phyloP scores from a whole-genome alignment of 305 asterid species.

The Fraxinus nigra region DNA sequence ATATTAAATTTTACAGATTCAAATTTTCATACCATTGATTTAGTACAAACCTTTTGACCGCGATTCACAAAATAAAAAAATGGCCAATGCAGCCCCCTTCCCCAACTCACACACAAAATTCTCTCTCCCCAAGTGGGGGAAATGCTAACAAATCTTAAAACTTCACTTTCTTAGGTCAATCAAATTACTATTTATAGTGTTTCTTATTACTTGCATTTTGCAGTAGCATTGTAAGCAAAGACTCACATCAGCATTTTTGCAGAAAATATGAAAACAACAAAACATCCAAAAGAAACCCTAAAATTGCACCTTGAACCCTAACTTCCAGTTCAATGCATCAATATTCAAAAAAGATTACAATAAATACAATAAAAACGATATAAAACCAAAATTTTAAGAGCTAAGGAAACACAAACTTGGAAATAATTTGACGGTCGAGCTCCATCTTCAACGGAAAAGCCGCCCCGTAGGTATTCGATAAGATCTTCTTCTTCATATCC shows the following conservation, averaged over 20 bases:
- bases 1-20: neutral
- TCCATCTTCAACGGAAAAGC: conserved; percentile 88
- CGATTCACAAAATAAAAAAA: neutral
- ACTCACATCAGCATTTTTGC: neutral
- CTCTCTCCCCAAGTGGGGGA: neutral
- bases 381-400: neutral
- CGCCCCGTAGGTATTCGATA: conserved; percentile 62
- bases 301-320: neutral
- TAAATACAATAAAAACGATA: neutral
- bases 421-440: conserved; percentile 80
- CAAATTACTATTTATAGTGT: neutral
- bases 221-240: neutral
- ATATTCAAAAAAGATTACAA: neutral
- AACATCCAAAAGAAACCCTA: neutral
- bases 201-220: neutral
- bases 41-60: neutral
- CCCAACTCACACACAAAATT: neutral
- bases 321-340: neutral
- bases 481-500: neutral
- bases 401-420: conserved; percentile 46
- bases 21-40: neutral
- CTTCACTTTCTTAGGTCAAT: neutral
- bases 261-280: neutral
- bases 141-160: neutral
- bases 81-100: neutral